A percentile compares a stretch with the other conserved stretches of the same genome.
phyloP scores from a whole-genome alignment of 169 alveolate species.

The Plasmodium blacklocki region DNA sequence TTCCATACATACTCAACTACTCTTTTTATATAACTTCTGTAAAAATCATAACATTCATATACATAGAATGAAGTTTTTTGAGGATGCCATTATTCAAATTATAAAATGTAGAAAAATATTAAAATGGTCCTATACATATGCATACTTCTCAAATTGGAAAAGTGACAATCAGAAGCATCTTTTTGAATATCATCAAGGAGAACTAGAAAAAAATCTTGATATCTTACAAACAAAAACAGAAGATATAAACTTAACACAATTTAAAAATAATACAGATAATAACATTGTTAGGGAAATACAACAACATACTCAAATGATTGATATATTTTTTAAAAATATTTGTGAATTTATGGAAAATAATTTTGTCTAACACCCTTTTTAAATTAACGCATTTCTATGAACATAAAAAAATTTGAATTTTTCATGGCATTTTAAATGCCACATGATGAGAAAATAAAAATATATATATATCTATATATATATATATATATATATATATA shows the following conservation, averaged over 20 bases:
- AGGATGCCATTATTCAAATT: constrained; percentile 53
- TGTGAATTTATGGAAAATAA: constrained; percentile 31
- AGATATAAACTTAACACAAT: constrained; percentile 28
- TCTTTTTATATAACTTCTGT: constrained; percentile 33
- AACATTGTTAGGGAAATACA: constrained; percentile 22
- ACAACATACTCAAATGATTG: constrained; percentile 16
- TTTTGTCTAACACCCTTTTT: background rate
- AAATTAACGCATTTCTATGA: background rate
- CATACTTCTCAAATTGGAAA: constrained; percentile 55
- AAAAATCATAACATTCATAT: background rate
- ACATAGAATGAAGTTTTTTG: constrained; percentile 16
- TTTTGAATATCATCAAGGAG: constrained; percentile 72
- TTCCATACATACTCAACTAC: constrained; percentile 35
- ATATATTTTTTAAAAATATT: constrained; percentile 36
- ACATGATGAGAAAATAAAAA: background rate
- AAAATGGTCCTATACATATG: constrained; percentile 67
- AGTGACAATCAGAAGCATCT: constrained; percentile 29
- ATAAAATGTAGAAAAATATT: constrained; percentile 50
- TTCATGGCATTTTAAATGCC: too few species aligned
- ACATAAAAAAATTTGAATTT: too few species aligned
- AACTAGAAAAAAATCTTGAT: constrained; percentile 58
- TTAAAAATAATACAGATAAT: constrained; percentile 27
- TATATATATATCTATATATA: constrained; percentile 13
- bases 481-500: background rate
- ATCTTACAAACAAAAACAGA: constrained; percentile 54